Conservation (phyloP, 1,284 basidiomycete genomes). For the Irpex sp. region DNA sequence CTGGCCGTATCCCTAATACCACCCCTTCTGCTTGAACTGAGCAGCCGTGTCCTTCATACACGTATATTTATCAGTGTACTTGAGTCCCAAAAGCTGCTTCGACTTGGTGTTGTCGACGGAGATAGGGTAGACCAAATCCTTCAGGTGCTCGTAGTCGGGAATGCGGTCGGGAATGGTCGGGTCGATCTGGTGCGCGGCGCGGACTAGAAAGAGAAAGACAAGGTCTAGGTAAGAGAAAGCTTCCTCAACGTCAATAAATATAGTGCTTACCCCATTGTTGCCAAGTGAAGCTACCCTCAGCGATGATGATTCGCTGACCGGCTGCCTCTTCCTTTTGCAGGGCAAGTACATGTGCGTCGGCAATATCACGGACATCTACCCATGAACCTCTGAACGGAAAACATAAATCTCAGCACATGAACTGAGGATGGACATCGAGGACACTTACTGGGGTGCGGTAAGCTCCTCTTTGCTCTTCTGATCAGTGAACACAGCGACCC, state of each 20-base stretch:
- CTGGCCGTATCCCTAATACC: constrained; percentile 1
- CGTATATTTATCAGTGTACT: constrained; percentile 39
- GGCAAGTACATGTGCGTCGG: constrained; percentile 49
- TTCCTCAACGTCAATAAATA: too few species aligned
- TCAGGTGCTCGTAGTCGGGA: constrained; percentile 7
- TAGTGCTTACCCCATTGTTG: constrained; percentile 3
- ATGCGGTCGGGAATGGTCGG: constrained; percentile 17
- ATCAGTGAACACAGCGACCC: not conserved
- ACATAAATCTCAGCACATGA: not conserved
- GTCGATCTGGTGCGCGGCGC: constrained; percentile 12
- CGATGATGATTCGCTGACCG: constrained; percentile 52
- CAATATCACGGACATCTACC: constrained; percentile 58
- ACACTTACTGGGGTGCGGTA: not conserved
- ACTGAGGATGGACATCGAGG: too few species aligned
- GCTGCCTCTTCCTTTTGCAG: constrained; percentile 51
- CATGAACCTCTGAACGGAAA: not conserved
- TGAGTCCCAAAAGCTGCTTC: constrained; percentile 39
- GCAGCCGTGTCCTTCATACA: constrained; percentile 36
- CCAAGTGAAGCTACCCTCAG: constrained; percentile 24
- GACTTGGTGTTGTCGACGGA: constrained; percentile 31
- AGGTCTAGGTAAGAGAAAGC: too few species aligned
- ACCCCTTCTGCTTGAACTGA: constrained; percentile 29
- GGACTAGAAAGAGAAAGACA: constrained; percentile 2
- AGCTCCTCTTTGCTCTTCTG: constrained; percentile 1
- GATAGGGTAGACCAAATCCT: not conserved